A percentile compares a stretch with the other conserved stretches of the same genome.
Conservation (phyloP, 257 asterid genomes). For the Scutellaria baicalensis region DNA sequence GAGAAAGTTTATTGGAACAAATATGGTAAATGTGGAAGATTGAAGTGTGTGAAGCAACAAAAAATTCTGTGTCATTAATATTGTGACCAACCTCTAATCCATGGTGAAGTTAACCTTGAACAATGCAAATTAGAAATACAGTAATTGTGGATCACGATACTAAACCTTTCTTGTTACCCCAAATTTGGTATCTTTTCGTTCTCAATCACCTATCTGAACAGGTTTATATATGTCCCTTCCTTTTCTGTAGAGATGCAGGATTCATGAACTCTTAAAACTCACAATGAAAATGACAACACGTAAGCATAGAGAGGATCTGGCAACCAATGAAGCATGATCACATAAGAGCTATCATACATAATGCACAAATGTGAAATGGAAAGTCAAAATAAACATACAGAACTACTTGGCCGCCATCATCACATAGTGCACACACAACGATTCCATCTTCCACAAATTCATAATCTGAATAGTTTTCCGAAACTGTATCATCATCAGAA, state of each 20-base stretch:
- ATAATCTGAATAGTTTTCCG: constrained; percentile 41
- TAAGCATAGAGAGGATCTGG: not conserved
- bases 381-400: constrained; percentile 11
- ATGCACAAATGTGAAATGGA: not conserved
- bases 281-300: not conserved
- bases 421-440: constrained; percentile 71
- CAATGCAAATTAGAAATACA: not conserved
- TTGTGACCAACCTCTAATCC: not conserved
- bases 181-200: not conserved
- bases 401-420: not conserved
- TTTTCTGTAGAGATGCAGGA: not conserved
- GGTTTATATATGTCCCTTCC: not conserved
- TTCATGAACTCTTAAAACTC: not conserved
- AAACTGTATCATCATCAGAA: constrained; percentile 64
- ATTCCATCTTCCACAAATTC: constrained; percentile 40
- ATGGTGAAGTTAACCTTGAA: not conserved
- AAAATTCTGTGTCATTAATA: not conserved
- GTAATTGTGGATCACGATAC: not conserved
- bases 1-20: not conserved
- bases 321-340: not conserved
- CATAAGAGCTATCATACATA: not conserved
- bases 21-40: not conserved
- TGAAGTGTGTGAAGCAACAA: not conserved
- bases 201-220: not conserved
- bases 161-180: not conserved